phyloP scores from a whole-genome alignment of 2,329 filamentous ascomycete species.

The Curvularia sp. region DNA sequence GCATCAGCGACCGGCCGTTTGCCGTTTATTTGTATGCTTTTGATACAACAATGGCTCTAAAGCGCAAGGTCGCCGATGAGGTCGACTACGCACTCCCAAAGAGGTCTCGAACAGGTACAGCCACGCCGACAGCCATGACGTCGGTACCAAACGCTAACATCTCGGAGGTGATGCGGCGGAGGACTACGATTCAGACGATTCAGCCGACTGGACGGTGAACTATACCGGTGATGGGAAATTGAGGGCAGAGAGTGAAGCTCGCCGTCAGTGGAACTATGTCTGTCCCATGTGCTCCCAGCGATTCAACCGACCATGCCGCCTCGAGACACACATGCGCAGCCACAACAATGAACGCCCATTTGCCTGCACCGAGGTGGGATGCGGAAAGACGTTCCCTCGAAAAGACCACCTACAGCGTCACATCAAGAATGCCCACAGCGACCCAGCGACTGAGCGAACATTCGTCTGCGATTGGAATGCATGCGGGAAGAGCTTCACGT shows the following conservation, averaged over 20 bases:
- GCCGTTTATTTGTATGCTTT: conserved; percentile 14
- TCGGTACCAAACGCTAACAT: conserved; percentile 12
- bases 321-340: conserved; percentile 77
- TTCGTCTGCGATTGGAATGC: conserved; percentile 74
- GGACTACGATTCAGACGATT: conserved; percentile 32
- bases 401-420: conserved; percentile 87
- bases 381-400: conserved; percentile 84
- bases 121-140: conserved; percentile 8
- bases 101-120: conserved; percentile 37
- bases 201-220: conserved; percentile 33
- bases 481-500: conserved; percentile 83
- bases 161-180: conserved; percentile 19
- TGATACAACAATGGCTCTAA: conserved; percentile 33
- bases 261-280: conserved; percentile 74
- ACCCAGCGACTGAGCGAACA: conserved; percentile 62
- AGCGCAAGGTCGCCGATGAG: conserved; percentile 34
- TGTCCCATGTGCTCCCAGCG: conserved; percentile 82
- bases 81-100: conserved; percentile 25
- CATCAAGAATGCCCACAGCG: conserved; percentile 78
- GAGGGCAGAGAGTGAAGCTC: conserved; percentile 49
- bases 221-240: conserved; percentile 40
- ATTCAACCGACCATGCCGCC: conserved; percentile 84
- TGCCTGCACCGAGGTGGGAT: conserved; percentile 71
- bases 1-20: conserved; percentile 16
- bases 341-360: conserved; percentile 87